phyloP scores from a whole-genome alignment of 768 basidiomycete species.

The Kwoniella mangroviensis region DNA sequence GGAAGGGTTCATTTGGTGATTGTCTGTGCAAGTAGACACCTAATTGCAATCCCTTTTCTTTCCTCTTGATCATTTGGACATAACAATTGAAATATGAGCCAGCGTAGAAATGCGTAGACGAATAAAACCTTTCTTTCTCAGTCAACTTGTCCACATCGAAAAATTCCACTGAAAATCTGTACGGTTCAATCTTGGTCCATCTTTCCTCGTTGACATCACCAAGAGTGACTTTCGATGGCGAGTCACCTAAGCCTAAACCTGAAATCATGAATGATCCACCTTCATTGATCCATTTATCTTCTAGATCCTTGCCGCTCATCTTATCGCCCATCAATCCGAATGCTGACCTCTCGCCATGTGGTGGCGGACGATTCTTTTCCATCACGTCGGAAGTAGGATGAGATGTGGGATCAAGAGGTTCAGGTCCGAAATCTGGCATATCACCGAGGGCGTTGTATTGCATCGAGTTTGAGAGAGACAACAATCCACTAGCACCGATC shows the following conservation, averaged over 20 bases:
- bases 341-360: slow-evolving; percentile 50
- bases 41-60: slow-evolving; percentile 67
- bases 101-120: slow-evolving; percentile 85
- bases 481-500: slow-evolving; percentile 68
- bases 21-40: slow-evolving; percentile 83
- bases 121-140: slow-evolving; percentile 82
- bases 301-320: slow-evolving; percentile 35
- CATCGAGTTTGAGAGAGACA: slow-evolving; percentile 26
- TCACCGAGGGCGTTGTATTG: background rate
- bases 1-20: slow-evolving; percentile 76
- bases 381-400: slow-evolving; percentile 1
- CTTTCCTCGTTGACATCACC: slow-evolving; percentile 16
- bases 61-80: slow-evolving; percentile 84
- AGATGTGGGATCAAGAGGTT: background rate
- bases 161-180: slow-evolving; percentile 76
- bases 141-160: slow-evolving; percentile 80
- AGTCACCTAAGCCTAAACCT: slow-evolving; percentile 6
- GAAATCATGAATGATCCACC: slow-evolving; percentile 13
- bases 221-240: background rate
- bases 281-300: slow-evolving; percentile 26
- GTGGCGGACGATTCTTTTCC: slow-evolving; percentile 18
- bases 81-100: slow-evolving; percentile 76
- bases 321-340: slow-evolving; percentile 51
- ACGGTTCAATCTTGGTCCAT: slow-evolving; percentile 63
- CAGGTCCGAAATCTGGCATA: slow-evolving; percentile 55